These are phyloP conservation scores for Spongiforma sp. DNA, from an alignment of 1,284 basidiomycete species.

Conservation along the genomic window DNA sequence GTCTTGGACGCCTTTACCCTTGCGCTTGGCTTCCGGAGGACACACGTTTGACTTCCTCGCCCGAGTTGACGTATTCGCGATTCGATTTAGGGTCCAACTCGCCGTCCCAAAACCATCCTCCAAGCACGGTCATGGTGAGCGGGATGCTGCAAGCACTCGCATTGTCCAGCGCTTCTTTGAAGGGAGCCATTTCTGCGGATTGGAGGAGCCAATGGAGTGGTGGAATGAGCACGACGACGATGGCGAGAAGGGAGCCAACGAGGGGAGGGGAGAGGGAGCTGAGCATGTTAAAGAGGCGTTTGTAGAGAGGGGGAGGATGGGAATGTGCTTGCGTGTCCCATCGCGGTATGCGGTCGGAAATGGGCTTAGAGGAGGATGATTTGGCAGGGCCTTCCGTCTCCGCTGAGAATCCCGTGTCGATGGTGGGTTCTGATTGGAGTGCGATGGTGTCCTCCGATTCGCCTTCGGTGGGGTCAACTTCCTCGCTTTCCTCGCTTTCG, in stretches of 20 bases:
- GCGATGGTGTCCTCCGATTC: slow-evolving; percentile 31
- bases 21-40: neutral
- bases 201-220: slow-evolving; percentile 77
- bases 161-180: slow-evolving; percentile 74
- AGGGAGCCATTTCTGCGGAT: slow-evolving; percentile 58
- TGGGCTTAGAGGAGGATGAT: neutral
- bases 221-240: slow-evolving; percentile 81
- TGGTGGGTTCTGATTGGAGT: slow-evolving; percentile 6
- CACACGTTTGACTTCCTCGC: neutral
- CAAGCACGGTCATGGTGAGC: slow-evolving; percentile 89
- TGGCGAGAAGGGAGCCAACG: slow-evolving; percentile 79
- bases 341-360: neutral
- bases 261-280: slow-evolving; percentile 53
- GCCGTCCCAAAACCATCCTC: slow-evolving; percentile 83
- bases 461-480: slow-evolving; percentile 20
- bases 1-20: slow-evolving; percentile 17
- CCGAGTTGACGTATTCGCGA: neutral
- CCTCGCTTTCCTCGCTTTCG: slow-evolving; percentile 28
- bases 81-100: slow-evolving; percentile 19
- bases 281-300: slow-evolving; percentile 4
- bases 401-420: slow-evolving; percentile 23
- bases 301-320: neutral
- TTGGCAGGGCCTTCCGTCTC: slow-evolving; percentile 21
- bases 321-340: slow-evolving; percentile 1
- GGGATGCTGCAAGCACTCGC: slow-evolving; percentile 89